Percentiles rank a stretch among this genome's conserved stretches.
Conservation (phyloP, 2,329 filamentous ascomycete species). For the Lasiodiplodia sp. region DNA sequence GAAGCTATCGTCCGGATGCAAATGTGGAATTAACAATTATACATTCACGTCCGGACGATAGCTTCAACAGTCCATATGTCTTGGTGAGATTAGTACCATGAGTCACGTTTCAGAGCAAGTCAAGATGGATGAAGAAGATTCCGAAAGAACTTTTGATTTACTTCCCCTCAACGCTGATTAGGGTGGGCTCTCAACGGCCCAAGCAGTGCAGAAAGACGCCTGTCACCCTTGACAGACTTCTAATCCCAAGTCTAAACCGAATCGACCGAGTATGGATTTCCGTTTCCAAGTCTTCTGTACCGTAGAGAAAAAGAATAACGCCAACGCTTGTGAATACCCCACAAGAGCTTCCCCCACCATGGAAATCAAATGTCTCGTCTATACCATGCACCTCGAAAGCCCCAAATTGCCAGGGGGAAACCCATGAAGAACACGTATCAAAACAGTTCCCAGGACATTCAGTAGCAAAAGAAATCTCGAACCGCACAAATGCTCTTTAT, state of each 20-base stretch:
- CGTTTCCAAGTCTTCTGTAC: constrained; percentile 1
- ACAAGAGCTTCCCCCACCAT: neutral
- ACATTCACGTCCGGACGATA: neutral
- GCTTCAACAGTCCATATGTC: neutral
- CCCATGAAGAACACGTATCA: constrained; percentile 12
- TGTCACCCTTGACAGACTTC: neutral
- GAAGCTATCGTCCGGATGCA: too few species aligned
- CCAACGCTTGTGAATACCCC: constrained; percentile 20
- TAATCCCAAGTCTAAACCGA: constrained; percentile 15
- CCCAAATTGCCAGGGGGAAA: neutral
- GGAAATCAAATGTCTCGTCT: constrained; percentile 9
- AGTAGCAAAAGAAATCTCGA: constrained; percentile 10
- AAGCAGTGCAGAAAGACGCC: constrained; percentile 5
- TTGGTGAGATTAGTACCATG: neutral
- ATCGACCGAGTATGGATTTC: constrained; percentile 20
- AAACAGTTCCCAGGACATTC: neutral
- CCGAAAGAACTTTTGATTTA: constrained; percentile 13
- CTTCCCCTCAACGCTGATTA: constrained; percentile 7
- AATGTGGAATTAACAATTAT: too few species aligned
- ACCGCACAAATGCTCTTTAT: constrained; percentile 2
- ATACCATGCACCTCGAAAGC: neutral
- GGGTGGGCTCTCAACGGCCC: neutral
- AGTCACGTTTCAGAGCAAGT: neutral
- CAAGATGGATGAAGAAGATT: neutral
- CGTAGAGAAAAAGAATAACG: constrained; percentile 11